These are phyloP conservation scores for Violaceomyces palustris DNA, from an alignment of 1,284 basidiomycete genomes.

Conservation along the genomic window DNA sequence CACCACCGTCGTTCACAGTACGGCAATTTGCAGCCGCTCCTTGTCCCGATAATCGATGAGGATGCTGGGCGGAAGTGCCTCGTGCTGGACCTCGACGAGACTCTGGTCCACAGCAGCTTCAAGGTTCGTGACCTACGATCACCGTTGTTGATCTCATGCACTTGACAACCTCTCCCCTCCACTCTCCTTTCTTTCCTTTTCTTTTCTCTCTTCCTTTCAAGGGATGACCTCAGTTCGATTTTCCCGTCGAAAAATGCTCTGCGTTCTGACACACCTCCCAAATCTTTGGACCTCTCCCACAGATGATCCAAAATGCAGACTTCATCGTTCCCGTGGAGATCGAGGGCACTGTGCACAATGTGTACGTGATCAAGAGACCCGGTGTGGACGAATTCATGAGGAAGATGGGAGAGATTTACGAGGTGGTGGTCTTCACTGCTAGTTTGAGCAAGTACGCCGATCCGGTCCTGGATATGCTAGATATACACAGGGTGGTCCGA, in stretches of 20 bases:
- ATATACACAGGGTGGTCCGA: constrained; percentile 83
- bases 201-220: neutral
- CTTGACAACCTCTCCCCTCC: neutral
- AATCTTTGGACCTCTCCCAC: no score
- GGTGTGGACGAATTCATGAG: constrained; percentile 95
- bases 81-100: constrained; percentile 92
- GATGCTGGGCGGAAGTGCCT: constrained; percentile 79
- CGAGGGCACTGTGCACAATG: constrained; percentile 94
- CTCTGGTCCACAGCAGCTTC: constrained; percentile 68
- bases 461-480: constrained; percentile 93
- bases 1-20: no score
- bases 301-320: constrained; percentile 93
- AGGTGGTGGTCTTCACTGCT: constrained; percentile 96
- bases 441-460: constrained; percentile 99
- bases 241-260: constrained; percentile 1
- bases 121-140: constrained; percentile 57
- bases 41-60: constrained; percentile 69
- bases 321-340: constrained; percentile 99
- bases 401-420: constrained; percentile 96
- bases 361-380: constrained; percentile 97
- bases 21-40: constrained; percentile 73
- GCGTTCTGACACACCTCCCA: no score
- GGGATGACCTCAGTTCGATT: constrained; percentile 11
- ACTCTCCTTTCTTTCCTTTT: neutral
- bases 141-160: neutral